Evolutionary conservation across 2,329 filamentous ascomycete species (phyloP).

Genomic region (Allantophomopsis lycopodina): DNA sequence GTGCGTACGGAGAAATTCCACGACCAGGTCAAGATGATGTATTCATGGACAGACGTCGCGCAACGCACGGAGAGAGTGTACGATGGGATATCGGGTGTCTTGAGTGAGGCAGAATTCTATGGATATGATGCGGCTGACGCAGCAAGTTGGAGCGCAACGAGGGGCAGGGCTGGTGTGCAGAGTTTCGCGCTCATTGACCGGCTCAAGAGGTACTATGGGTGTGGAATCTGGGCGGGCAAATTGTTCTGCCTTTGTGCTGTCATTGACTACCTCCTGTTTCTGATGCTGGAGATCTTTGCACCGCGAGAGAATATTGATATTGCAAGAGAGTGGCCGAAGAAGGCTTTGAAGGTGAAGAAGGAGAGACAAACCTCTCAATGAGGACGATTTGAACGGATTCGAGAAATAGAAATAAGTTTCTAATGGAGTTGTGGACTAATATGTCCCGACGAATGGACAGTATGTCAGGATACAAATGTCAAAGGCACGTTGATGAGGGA

Average conservation of each 20-base stretch:
- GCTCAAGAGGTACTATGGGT: conserved; percentile 92
- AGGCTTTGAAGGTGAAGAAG: conserved; percentile 20
- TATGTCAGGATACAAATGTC: too few relatives aligned
- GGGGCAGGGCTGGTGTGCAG: conserved; percentile 55
- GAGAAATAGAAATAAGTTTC: too few relatives aligned
- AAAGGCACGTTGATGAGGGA: too few relatives aligned
- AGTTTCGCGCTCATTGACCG: conserved; percentile 91
- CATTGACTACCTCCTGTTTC: conserved; percentile 83
- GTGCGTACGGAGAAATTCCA: conserved; percentile 91
- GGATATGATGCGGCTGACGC: conserved; percentile 56
- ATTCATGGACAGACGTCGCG: conserved; percentile 95
- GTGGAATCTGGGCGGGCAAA: conserved; percentile 96
- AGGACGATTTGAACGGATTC: too few relatives aligned
- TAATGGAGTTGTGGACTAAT: too few relatives aligned
- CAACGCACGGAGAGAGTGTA: conserved; percentile 90
- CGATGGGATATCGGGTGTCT: conserved; percentile 77
- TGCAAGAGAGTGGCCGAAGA: conserved; percentile 83
- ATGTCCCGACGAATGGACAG: too few relatives aligned
- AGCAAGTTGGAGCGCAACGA: conserved; percentile 52
- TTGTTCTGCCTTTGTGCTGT: conserved; percentile 90
- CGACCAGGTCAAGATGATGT: conserved; percentile 96
- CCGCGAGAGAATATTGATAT: conserved; percentile 80
- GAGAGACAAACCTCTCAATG: too few relatives aligned
- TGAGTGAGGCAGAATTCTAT: conserved; percentile 79
- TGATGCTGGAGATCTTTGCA: conserved; percentile 77